Base-by-base conservation (phyloP, 2,329 filamentous ascomycete genomes). In the Ophiostoma sp. region DNA sequence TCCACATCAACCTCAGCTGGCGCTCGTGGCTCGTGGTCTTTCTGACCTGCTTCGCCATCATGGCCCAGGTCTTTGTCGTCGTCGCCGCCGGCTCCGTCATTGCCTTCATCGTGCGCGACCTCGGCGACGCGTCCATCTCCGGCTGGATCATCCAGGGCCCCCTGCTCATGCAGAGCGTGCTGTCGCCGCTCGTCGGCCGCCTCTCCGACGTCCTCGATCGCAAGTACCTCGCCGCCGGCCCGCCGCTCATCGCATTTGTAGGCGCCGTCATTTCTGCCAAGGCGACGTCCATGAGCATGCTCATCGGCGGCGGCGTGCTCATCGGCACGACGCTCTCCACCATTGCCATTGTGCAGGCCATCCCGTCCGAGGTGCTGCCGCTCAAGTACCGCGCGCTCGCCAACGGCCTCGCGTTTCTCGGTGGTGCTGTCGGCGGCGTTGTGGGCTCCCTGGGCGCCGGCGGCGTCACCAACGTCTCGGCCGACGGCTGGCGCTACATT, bases 71-170 rank as follows among this genome's bases (percentile, higher is more conserved):
- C 11, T 85, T 83, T 68, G 83, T 85, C 4, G 83, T 85, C 3
- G 81, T 83, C 1, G 83, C 83, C 5, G 83, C 83, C 5, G 82
- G 83, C 1, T 84, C 82, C 0, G 83, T 85, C 9, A 81, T 86
- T 67, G 81, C 82, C 0, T 86, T 86, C 73, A 85, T 83, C 70
- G 77, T 84, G 38, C 78, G 83, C 47, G 84, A 86, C 72, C 75
- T 86, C 5, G 83, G 83, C 11, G 79, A 83, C 60, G 76, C 79
- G 11, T 75, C 79, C 1, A 78, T 85, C 16, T 77, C 82, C 1
- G 83, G 83, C 41, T 86, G 84, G 83, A 81, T 86, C 69, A 85
- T 86, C 65, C 70, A 85, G 80, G 84, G 83, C 0, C 84, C 84
- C 0, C 77, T 87, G 0, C 79, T 86, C 9, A 85, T 86, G 80